Evolutionary conservation across 768 basidiomycete species (phyloP).

Genomic region (Amyloporia xantha): DNA sequence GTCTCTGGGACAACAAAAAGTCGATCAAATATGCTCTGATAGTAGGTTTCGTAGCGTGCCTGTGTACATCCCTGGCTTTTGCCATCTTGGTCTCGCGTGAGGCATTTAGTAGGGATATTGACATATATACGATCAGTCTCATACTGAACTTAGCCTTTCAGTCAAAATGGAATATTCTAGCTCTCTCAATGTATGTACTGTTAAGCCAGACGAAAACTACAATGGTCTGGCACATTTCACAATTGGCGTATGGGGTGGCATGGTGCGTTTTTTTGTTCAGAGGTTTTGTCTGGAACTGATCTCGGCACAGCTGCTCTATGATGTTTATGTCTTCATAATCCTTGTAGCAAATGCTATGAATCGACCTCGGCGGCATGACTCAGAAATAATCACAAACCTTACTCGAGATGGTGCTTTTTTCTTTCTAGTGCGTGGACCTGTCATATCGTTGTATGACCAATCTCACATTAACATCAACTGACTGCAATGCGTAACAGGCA

Average conservation of each 20-base stretch:
- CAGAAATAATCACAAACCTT: not conserved
- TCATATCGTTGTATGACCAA: not conserved
- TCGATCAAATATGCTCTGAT: not conserved
- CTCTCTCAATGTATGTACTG: not conserved
- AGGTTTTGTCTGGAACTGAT: not conserved
- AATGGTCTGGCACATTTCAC: not conserved
- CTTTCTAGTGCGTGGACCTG: not conserved
- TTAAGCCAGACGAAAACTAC: not conserved
- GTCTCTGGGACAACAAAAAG: constrained; percentile 1
- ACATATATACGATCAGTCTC: not conserved
- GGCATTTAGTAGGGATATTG: not conserved
- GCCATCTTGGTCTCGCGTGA: not conserved
- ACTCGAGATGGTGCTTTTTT: not conserved
- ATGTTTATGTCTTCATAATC: not conserved
- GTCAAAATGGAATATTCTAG: not conserved
- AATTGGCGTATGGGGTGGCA: not conserved
- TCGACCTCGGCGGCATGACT: not conserved
- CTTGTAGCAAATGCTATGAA: constrained; percentile 1
- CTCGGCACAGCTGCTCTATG: not conserved
- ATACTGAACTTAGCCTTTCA: not conserved
- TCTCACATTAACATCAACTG: not conserved
- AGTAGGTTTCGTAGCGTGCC: not conserved
- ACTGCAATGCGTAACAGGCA: not conserved
- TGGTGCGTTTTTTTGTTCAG: not conserved
- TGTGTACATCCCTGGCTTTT: not conserved